Percentiles rank a stretch among this genome's conserved stretches.
phyloP scores from a whole-genome alignment of 2,329 filamentous ascomycete genomes.

The Colletotrichum spinosum region DNA sequence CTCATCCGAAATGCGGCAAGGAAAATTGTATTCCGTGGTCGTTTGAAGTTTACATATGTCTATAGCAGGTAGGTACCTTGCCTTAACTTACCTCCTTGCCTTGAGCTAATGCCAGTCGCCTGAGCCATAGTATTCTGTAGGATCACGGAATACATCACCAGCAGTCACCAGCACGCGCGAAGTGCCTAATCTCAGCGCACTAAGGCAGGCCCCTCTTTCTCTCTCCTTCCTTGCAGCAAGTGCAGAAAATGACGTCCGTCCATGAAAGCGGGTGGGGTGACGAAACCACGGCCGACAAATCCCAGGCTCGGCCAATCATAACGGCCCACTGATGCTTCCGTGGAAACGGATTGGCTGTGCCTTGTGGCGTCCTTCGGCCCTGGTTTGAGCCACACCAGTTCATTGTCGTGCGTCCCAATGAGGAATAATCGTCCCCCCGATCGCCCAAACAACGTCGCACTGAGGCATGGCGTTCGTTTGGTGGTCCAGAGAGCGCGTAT shows the following conservation, averaged over 20 bases:
- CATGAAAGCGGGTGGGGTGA: slow-evolving; percentile 26
- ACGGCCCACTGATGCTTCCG: neutral
- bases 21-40: no score
- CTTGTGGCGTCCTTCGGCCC: slow-evolving; percentile 19
- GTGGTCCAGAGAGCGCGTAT: slow-evolving; percentile 2
- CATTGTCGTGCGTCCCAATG: slow-evolving; percentile 14
- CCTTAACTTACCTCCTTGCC: no score
- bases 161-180: no score
- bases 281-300: slow-evolving; percentile 4
- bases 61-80: no score
- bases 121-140: no score
- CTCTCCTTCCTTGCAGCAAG: slow-evolving; percentile 30
- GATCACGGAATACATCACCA: no score
- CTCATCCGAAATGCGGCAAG: no score
- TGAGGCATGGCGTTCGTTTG: slow-evolving; percentile 6
- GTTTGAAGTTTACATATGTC: no score
- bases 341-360: slow-evolving; percentile 18
- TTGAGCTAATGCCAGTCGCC: no score
- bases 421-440: neutral
- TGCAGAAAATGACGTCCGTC: slow-evolving; percentile 35
- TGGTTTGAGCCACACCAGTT: slow-evolving; percentile 6
- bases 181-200: no score
- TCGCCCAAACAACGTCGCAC: slow-evolving; percentile 2
- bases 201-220: slow-evolving; percentile 9
- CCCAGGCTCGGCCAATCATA: slow-evolving; percentile 7